Conservation (phyloP, 768 basidiomycete species). For the Agaricus bisporus region DNA sequence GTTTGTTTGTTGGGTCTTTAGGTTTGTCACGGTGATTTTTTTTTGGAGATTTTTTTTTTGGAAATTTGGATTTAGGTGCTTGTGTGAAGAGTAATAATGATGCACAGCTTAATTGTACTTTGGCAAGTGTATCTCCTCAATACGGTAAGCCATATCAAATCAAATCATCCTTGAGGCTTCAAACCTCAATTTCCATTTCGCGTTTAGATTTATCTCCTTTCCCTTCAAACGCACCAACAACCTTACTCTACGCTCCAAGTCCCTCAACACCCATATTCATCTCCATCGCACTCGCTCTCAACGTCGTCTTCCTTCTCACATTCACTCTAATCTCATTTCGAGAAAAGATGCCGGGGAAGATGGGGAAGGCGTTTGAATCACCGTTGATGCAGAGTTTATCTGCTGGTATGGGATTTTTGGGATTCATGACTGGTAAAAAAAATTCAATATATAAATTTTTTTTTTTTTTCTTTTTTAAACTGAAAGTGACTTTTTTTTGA, state of each 20-base stretch:
- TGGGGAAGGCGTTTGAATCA: slow-evolving; percentile 43
- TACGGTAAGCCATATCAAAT: too few relatives aligned
- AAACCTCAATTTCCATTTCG: too few relatives aligned
- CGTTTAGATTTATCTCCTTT: slow-evolving; percentile 58
- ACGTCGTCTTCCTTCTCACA: slow-evolving; percentile 55
- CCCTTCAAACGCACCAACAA: slow-evolving; percentile 46
- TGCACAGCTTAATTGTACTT: slow-evolving; percentile 49
- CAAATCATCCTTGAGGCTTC: too few relatives aligned
- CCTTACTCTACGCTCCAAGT: slow-evolving; percentile 54
- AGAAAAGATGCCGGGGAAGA: slow-evolving; percentile 51
- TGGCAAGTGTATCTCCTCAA: slow-evolving; percentile 44
- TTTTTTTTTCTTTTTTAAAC: background rate
- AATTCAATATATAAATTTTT: background rate
- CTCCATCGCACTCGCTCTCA: slow-evolving; percentile 50
- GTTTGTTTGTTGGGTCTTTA: slow-evolving; percentile 57
- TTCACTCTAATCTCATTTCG: slow-evolving; percentile 65
- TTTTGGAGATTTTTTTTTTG: background rate
- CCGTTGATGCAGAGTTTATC: slow-evolving; percentile 52
- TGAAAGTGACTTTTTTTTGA: too few relatives aligned
- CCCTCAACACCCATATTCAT: slow-evolving; percentile 59
- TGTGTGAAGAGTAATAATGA: slow-evolving; percentile 49
- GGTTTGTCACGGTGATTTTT: slow-evolving; percentile 45
- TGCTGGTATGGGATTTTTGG: slow-evolving; percentile 72
- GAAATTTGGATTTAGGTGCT: slow-evolving; percentile 42
- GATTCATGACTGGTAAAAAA: slow-evolving; percentile 67